phyloP scores from a whole-genome alignment of 352 stramenopile genomes.

The Pythium plurisporium region DNA sequence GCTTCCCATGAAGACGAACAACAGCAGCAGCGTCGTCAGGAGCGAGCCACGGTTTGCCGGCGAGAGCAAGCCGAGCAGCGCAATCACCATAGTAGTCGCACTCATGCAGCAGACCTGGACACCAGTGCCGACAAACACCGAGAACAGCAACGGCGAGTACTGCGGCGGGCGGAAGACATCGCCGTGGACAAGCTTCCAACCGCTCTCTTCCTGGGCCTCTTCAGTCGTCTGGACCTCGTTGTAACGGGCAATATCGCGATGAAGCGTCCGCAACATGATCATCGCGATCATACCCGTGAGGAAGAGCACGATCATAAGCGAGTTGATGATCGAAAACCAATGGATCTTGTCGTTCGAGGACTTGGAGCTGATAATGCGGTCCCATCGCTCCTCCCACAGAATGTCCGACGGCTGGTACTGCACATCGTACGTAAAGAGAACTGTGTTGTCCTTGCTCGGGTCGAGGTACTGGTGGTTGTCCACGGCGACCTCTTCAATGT shows the following conservation, averaged over 20 bases:
- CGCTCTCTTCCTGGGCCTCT: conserved; percentile 93
- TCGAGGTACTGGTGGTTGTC: conserved; percentile 85
- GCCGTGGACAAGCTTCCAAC: conserved; percentile 96
- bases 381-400: conserved; percentile 97
- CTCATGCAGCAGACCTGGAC: conserved; percentile 96
- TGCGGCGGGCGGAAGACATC: conserved; percentile 98
- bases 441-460: conserved; percentile 55
- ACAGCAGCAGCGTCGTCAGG: conserved; percentile 94
- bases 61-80: conserved; percentile 93
- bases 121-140: conserved; percentile 94
- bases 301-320: conserved; percentile 99
- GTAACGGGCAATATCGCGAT: conserved; percentile 97
- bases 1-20: conserved; percentile 98
- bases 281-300: conserved; percentile 98
- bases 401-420: conserved; percentile 94
- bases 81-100: conserved; percentile 93
- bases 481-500: conserved; percentile 76
- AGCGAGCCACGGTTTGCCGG: conserved; percentile 96
- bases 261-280: conserved; percentile 99
- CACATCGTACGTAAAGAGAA: conserved; percentile 99
- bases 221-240: conserved; percentile 94
- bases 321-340: conserved; percentile 99
- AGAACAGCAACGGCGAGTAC: conserved; percentile 92
- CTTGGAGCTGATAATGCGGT: conserved; percentile 97
- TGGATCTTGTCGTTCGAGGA: conserved; percentile 98